Base-by-base conservation (phyloP, 2,329 filamentous ascomycete genomes). In the Talaromyces pinophilus region DNA sequence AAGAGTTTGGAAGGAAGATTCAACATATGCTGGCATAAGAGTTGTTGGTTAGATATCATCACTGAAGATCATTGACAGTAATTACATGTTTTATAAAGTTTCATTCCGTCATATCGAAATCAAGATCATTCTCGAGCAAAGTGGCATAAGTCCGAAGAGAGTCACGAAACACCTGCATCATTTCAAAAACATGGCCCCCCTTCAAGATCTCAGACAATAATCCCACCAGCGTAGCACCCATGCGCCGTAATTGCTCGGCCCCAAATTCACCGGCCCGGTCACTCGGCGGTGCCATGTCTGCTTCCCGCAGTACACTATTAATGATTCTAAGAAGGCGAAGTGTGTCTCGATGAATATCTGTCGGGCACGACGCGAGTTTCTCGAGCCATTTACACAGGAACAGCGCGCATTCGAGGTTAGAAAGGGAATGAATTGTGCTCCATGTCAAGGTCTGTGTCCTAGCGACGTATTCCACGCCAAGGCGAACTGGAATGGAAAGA, bases 311-410 rank as follows among this genome's bases (percentile, higher is more conserved):
- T 17, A 64, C 62, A 50, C 62, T 64, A 4, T 22, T 59, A 64
- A 64, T 64, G 17, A 64, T 64, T 48, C 62, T 64, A 6, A 64
- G 30, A 40, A 64, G 38, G 10, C 62, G 62, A 10, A 6, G 62
- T 38, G 62, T 64, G 11, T 59, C 62, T 64, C 35, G 38, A 59
- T 55, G 50, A 48, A 64, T 59, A 59, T 64, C 17, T 59, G 54
- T 35, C 40, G 52, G 50, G 40, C 22, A 4, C n/a, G 62, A 38
- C 52, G 52, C 62, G 62, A 64, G 50, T n/a, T 5, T 64, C 62
- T 64, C 62, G 54, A 74, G 74, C 82, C 82, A 84, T 65, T 81
- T 79, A 55, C 75, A 79, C 1, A 83, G 72, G 4, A 83, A 67
- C 1, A 83, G 70, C 3, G 75, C 76, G 63, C 76, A 78, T 69